Evolutionary conservation across 108 stramenopile species (phyloP), one percentile per base, ranked within the genome.

Genomic region (Nitzschia sp.): DNA sequence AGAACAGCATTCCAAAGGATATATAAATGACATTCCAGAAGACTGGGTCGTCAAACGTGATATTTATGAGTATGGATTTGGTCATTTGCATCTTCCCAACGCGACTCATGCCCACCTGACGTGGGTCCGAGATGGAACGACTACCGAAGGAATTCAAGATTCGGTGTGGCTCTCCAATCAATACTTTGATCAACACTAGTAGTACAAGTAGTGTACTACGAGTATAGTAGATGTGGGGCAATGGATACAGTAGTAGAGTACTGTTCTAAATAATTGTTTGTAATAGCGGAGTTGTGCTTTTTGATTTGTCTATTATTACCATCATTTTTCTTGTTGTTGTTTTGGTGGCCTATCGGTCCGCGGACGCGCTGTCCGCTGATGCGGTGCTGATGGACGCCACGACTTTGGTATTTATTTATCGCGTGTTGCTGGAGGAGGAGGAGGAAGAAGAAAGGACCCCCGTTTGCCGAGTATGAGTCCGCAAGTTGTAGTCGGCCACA

Each of bases 11-110:
- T 63, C 81, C 50, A 76, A 70, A 26, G 75, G 71, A 8, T 87
- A 80, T 71, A 61, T 38, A 25, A 52, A 84, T 46, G 71, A 55
- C 36, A 6, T 65, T 25, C 81, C 77, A 29, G 89, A 89, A 66
- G 79, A 80, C 30, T 97, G 96, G 94, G 90, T 95, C 9, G 91
- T 86, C 36, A 81, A 86, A 62, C 85, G 96, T 27, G 78, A 96
- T 61, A 75, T 77, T 44, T 69, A 76, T 36, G 87, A 81, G 53
- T 97, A 81, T 69, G 97, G 97, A 17, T 93, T 82, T 75, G 96
- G 95, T 22, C 68, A 80, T 29, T 69, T 96, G 54, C 73, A 79
- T 28, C 48, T 96, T 17, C 52, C 58, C 59, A 92, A 94, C 73
- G 67, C 62, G 1, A 87, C 94, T 2, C 89, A 90, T 68, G 94